phyloP scores from a whole-genome alignment of 2,329 filamentous ascomycete species.

The Fusarium dimerum region DNA sequence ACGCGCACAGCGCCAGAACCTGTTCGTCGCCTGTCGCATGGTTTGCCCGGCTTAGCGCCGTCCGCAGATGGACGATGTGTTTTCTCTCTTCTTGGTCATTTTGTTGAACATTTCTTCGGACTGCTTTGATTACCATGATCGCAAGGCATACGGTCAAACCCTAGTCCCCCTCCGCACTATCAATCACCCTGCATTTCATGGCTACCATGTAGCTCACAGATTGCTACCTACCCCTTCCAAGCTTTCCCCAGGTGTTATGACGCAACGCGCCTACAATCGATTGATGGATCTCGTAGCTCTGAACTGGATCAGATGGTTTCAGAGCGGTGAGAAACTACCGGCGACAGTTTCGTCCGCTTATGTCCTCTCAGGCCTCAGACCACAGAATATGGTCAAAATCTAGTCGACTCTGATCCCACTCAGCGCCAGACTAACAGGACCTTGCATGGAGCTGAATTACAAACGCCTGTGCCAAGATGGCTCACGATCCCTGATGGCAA shows the following conservation, averaged over 20 bases:
- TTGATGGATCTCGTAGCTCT: conserved; percentile 15
- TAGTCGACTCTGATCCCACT: conserved; percentile 17
- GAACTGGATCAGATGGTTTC: conserved; percentile 15
- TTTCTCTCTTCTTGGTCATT: no score
- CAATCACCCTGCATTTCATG: conserved; percentile 25
- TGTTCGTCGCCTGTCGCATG: no score
- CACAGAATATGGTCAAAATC: conserved; percentile 16
- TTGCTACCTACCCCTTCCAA: conserved; percentile 1
- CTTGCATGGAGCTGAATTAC: conserved; percentile 2
- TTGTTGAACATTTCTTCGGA: no score
- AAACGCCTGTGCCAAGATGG: conserved; percentile 14
- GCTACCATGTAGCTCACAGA: no score
- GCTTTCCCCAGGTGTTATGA: conserved; percentile 27
- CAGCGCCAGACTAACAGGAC: conserved; percentile 15
- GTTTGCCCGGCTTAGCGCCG: no score
- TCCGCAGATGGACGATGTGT: no score
- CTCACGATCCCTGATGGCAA: conserved; percentile 6
- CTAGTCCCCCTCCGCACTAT: conserved; percentile 8
- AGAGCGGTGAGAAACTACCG: conserved; percentile 13
- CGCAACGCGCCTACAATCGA: conserved; percentile 21
- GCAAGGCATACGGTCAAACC: no score
- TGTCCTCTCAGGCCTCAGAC: not conserved
- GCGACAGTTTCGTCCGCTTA: not conserved
- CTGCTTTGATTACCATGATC: no score
- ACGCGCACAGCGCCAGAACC: no score